A percentile compares a stretch with the other conserved stretches of the same genome.
Evolutionary conservation across 768 basidiomycete genomes (phyloP).

Genomic region (Naganishia vishniacii): DNA sequence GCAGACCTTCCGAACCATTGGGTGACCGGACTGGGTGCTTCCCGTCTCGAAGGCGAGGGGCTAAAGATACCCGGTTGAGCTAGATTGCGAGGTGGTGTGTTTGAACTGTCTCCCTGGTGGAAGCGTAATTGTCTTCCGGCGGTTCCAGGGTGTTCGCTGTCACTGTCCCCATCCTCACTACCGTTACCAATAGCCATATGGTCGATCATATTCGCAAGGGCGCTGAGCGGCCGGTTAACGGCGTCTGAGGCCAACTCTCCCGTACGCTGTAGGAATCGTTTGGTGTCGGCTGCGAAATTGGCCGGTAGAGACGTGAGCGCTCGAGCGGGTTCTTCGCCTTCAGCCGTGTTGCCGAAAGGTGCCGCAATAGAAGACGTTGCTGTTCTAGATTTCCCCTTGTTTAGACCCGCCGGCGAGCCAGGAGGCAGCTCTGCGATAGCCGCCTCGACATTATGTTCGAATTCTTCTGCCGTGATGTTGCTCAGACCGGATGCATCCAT

Average conservation of each 20-base stretch:
- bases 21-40: neutral
- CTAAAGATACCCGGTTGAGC: neutral
- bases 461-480: conserved; percentile 88
- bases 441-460: conserved; percentile 69
- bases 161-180: conserved; percentile 71
- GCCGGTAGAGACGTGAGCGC: conserved; percentile 61
- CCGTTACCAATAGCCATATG: conserved; percentile 61
- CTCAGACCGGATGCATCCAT: conserved; percentile 94
- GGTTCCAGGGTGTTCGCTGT: conserved; percentile 51
- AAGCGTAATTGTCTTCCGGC: conserved; percentile 3
- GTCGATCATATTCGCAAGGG: conserved; percentile 79
- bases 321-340: conserved; percentile 82
- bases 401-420: conserved; percentile 73
- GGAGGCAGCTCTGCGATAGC: conserved; percentile 58
- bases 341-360: conserved; percentile 26
- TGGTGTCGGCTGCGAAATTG: conserved; percentile 65
- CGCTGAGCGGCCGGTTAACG: conserved; percentile 82
- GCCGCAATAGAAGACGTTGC: conserved; percentile 40
- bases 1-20: neutral
- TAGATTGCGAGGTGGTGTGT: neutral
- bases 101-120: neutral
- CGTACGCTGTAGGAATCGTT: conserved; percentile 76
- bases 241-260: conserved; percentile 60
- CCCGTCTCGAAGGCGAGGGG: conserved; percentile 1
- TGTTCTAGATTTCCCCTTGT: conserved; percentile 63